A percentile compares a stretch with the other conserved stretches of the same genome.
These are phyloP conservation scores for Rehmannia glutinosa DNA, from an alignment of 257 asterid species.

Conservation along the genomic window DNA sequence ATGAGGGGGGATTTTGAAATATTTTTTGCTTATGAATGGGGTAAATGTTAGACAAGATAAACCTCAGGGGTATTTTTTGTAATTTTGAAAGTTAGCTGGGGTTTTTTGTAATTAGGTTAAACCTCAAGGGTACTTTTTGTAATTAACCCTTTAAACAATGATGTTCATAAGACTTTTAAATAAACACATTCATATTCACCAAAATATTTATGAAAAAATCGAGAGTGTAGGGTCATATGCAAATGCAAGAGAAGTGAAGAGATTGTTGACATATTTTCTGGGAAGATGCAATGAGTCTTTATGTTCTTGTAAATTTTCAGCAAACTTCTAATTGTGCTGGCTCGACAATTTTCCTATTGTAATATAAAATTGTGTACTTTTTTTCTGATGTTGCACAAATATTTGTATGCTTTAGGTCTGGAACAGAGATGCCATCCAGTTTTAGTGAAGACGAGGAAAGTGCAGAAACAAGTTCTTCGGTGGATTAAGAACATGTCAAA, in stretches of 20 bases:
- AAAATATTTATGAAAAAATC: neutral
- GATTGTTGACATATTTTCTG: neutral
- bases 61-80: too few species aligned
- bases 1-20: too few species aligned
- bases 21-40: too few species aligned
- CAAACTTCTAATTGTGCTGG: too few species aligned
- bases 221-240: neutral
- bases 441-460: constrained; percentile 62
- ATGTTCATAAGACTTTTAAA: too few species aligned
- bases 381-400: neutral
- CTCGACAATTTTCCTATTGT: neutral
- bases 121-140: too few species aligned
- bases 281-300: neutral
- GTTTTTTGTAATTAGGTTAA: too few species aligned
- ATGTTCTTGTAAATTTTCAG: too few species aligned
- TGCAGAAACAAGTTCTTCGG: constrained; percentile 64
- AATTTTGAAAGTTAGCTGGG: too few species aligned
- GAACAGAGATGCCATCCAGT: constrained; percentile 58
- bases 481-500: constrained; percentile 27
- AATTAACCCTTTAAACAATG: too few species aligned
- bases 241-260: neutral
- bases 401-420: constrained; percentile 36
- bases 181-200: too few species aligned
- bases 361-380: neutral
- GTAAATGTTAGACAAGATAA: too few species aligned